phyloP scores from a whole-genome alignment of 306 rosid genomes.

The Cucurbita ficifolia region DNA sequence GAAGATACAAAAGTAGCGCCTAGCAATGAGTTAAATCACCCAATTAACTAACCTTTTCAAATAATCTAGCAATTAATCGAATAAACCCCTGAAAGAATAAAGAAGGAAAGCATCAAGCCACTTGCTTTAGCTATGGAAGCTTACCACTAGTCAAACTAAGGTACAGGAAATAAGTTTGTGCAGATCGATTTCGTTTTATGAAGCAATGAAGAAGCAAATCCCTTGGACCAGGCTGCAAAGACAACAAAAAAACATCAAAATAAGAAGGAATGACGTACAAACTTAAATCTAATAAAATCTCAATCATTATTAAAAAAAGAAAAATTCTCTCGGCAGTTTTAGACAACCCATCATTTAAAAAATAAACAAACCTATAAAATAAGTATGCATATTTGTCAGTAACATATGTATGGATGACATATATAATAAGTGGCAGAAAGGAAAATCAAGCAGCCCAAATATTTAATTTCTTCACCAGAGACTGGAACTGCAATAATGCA shows the following conservation, averaged over 20 bases:
- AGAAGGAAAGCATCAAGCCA: background rate
- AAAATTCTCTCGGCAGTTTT: background rate
- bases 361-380: background rate
- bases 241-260: background rate
- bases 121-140: constrained; percentile 4
- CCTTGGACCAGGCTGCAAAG: constrained; percentile 93
- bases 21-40: background rate
- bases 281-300: background rate
- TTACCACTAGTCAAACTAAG: constrained; percentile 60
- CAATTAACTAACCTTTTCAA: background rate
- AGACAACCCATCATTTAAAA: background rate
- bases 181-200: constrained; percentile 80
- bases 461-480: background rate
- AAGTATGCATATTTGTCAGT: background rate
- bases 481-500: background rate
- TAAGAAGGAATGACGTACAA: background rate
- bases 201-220: constrained; percentile 66
- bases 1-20: background rate
- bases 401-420: background rate
- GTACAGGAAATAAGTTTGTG: constrained; percentile 62
- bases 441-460: background rate
- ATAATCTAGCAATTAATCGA: background rate
- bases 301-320: background rate
- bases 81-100: background rate
- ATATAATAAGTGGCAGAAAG: background rate